Evolutionary conservation across 2,329 filamentous ascomycete genomes (phyloP), one percentile per base, ranked within the genome.

Genomic region (Calonectria crousiana): DNA sequence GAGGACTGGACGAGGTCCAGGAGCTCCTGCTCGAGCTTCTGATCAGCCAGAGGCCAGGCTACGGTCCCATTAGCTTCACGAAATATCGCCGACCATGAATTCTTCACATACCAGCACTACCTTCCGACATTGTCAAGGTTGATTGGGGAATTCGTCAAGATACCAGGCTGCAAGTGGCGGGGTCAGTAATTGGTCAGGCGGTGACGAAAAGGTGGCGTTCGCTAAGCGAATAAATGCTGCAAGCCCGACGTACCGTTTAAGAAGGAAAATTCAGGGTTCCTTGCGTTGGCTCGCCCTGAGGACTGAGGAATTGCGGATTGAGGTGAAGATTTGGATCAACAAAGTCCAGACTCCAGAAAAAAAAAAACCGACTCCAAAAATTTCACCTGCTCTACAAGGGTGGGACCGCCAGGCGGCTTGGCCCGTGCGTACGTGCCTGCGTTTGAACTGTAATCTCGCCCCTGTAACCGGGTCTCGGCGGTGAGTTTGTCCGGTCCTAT

Each of bases 1-100:
- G 92, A 85, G 82, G 94, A 93, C 88, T 96, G 94, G 76, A 96
- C 90, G 71, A 95, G 90, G 80, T 97, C 94, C 77, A 98, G 91
- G 77, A 98, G 92, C 84, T 96, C 93, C 88, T 95, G 93, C 71
- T 94, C 92, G 77, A 97, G 89, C 81, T 92, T 90, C 83, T 91
- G 89, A 83, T 95, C 93, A 85, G 94, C 93, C 84, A 94, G 85
- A 75, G 93, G 93, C 92, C 93, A 94, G 78, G 93, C 92, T 91
- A 75, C 52, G 26, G 64, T 49, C 36, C 30, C n/a, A 66, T 83
- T 62, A 84, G 79, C 67, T 16, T 44, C 47, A 32, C 3, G 10
- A 23, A 38, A 20, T 9, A 1, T 14, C 11, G 5, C 8, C 9
- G 5, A 3, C 6, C 30, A 20, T 47, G 18, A 10, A 56, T 28